Base-by-base conservation (phyloP, 2,329 filamentous ascomycete species). In the Diaporthe sp. region DNA sequence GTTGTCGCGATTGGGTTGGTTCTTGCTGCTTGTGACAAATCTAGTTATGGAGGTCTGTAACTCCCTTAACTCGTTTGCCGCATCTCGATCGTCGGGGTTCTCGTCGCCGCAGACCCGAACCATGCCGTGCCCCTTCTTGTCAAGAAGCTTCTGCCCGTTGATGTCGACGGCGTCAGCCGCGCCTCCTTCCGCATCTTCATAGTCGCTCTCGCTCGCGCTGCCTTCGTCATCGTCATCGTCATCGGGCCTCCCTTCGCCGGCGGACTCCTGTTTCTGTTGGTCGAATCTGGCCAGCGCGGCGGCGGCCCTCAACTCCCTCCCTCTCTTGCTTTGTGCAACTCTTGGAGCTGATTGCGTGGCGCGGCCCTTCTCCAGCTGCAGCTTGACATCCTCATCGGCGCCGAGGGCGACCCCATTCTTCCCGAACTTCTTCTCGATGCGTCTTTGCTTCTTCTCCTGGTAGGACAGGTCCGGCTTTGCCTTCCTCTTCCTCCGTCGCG, bases 371-470 rank as follows among this genome's bases (percentile, higher is more conserved):
- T 96, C 94, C 19, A 96, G 83, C 80, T 90, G 90, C 28, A 89
- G 85, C 80, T 94, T 93, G 47, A 87, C 83, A 47, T 87, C 87
- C 40, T 93, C 91, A 76, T 96, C 93, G 4, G 91, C 92, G 0
- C 94, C 94, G 1, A 97, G 85, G 0, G 90, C 85, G 38, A 91
- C 85, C 0, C 94, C 94, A 57, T 92, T 91, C 38, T 86, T 88
- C 6, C 94, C 94, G 82, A 97, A 96, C 82, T 95, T 96, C 83
- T 90, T 95, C 77, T 91, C 83, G 60, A 95, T 95, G 71, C 92
- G 88, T 76, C 90, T 87, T 81, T 95, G 92, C 81, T 95, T 92
- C 79, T 89, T 88, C 83, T 96, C 94, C 60, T 92, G 91, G 82
- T 95, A 95, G 8, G 88, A 91, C 40, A 92, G 78, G 58, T 86